Evolutionary conservation across 495 filamentous ascomycete species (phyloP).

Genomic region (Podospora pseudoanserina): DNA sequence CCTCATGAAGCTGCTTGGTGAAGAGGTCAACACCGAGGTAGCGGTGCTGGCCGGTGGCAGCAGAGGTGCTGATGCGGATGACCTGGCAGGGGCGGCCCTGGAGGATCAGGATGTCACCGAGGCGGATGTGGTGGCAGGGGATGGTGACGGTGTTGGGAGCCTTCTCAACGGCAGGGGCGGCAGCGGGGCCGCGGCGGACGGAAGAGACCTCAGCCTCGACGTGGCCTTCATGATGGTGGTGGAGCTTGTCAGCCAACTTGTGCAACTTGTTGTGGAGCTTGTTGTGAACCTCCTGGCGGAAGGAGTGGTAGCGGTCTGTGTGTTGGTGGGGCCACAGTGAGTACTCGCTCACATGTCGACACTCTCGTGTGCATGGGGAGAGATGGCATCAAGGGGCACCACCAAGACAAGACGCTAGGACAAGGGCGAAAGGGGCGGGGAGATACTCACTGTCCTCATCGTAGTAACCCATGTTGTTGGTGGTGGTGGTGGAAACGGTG

Average conservation of each 20-base stretch:
- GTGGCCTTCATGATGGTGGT: slow-evolving; percentile 57
- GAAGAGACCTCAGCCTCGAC: slow-evolving; percentile 56
- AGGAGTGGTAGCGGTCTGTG: slow-evolving; percentile 82
- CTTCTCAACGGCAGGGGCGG: slow-evolving; percentile 33
- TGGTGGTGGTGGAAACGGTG: slow-evolving; percentile 17
- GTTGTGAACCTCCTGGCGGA: slow-evolving; percentile 68
- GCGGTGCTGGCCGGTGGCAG: slow-evolving; percentile 97
- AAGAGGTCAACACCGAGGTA: slow-evolving; percentile 99
- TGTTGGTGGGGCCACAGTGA: slow-evolving; percentile 18
- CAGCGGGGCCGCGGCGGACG: slow-evolving; percentile 27
- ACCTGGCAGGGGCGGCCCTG: slow-evolving; percentile 99
- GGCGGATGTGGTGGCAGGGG: slow-evolving; percentile 97
- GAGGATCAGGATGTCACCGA: slow-evolving; percentile 97
- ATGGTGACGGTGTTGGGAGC: slow-evolving; percentile 89
- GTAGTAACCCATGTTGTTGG: slow-evolving; percentile 95
- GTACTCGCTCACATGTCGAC: slow-evolving; percentile 31
- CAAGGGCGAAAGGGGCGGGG: not conserved
- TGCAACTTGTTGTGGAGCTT: slow-evolving; percentile 59
- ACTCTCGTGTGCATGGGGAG: slow-evolving; percentile 1
- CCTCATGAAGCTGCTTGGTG: slow-evolving; percentile 97
- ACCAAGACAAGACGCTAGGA: slow-evolving; percentile 1
- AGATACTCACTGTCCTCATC: slow-evolving; percentile 70
- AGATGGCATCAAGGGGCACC: not conserved
- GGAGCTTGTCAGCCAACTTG: slow-evolving; percentile 74
- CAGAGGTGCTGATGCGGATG: slow-evolving; percentile 97